Evolutionary conservation across 371 early-diverging fungal species (phyloP), one percentile per base, ranked within the genome.

Genomic region (Mucor irregularis): DNA sequence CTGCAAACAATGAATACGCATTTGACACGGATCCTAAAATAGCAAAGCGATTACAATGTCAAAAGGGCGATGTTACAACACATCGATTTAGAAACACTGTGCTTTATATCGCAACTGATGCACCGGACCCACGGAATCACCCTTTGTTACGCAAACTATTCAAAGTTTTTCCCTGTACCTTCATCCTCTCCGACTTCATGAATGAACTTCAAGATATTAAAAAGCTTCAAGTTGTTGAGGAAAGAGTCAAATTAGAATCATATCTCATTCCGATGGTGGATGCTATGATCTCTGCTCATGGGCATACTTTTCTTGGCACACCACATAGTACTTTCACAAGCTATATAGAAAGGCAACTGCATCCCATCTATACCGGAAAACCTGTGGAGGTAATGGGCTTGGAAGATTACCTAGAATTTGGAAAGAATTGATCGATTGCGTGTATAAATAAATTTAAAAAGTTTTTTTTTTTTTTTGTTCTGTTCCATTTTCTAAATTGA

Each of bases 191-290:
- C 33, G 84, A 85, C 62, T 85, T 85, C 62, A 17, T 46, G n/a
- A 59, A 73, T 13, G 78, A 73, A 30, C 42, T 85, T 21, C 62
- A 45, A 1, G 77, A 77, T 25, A 54, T 85, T 26, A 68, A 68
- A 37, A 58, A 58, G 14, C 57, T 81, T 30, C 62, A 78, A 49
- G 84, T 82, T 13, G 66, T 63, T 1, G 63, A 62, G 28, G 84
- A 85, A 40, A 68, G 73, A n/a, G 78, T 83, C 3, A 66, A 71
- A 13, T 56, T 85, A 33, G 72, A 74, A 45, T 69, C 74, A n/a
- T 81, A 82, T 39, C 48, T 86, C 33, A 83, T 86, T 26, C 86
- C 86, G 3, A 81, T 86, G 81, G 69, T 86, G 13, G 86, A 86
- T 52, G 83, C 84, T 16, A 80, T 86, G 51, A 81, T 83, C 31